Base-by-base conservation (phyloP, 495 filamentous ascomycete genomes). In the Bombardia bombarda region DNA sequence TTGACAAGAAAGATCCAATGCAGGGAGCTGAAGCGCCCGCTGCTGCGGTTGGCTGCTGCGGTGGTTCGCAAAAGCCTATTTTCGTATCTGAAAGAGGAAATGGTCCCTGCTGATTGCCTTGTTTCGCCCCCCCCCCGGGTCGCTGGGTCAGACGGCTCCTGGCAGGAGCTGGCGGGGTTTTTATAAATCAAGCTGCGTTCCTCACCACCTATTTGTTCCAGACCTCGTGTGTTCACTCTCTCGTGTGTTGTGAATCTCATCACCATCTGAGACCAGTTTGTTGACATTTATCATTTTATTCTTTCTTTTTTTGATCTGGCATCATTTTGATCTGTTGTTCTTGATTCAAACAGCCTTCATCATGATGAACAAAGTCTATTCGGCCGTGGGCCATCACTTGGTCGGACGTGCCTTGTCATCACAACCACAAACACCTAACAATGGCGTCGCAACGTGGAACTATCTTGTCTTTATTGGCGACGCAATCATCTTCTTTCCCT, bases 401-500 rank as follows among this genome's bases (percentile, higher is more conserved):
- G 41, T 16, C 39, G 47, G 41, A 45, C 47, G n/a, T n/a, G n/a
- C n/a, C n/a, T n/a, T n/a, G n/a, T n/a, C n/a, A n/a, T n/a, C n/a
- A n/a, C n/a, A n/a, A n/a, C n/a, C n/a, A n/a, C n/a, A n/a, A n/a
- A n/a, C n/a, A n/a, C n/a, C n/a, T n/a, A n/a, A n/a, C n/a, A n/a
- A n/a, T 8, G 34, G 42, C 22, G 24, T 47, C 19, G 39, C 51
- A 3, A 16, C 4, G 16, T 42, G 41, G 40, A 35, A 36, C 12
- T 38, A 32, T 16, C 18, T 37, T 5, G n/a, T 56, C 10, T 13
- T 45, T 32, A 8, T 67, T 7, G 32, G 49, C 21, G 54, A 68
- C 36, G 14, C 60, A 37, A 4, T 72, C 8, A 7, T 69, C 31
- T 69, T 72, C 53, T 23, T 68, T 30, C 68, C 68, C 25, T 30